Conservation (phyloP, 305 asterid species). For the Fraxinus latifolia region DNA sequence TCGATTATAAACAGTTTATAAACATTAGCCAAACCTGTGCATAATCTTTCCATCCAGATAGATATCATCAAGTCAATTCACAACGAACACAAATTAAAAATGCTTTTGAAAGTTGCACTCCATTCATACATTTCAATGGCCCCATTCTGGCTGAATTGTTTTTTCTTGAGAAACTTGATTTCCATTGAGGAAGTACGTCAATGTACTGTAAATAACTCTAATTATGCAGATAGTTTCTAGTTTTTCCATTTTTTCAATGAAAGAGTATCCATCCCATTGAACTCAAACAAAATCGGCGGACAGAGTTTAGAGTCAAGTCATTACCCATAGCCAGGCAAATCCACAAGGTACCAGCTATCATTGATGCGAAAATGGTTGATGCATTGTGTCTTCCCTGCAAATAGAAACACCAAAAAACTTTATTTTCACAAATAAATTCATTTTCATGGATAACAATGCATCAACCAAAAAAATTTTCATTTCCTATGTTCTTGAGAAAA, state of each 20-base stretch:
- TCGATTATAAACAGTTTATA: too few species aligned
- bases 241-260: neutral
- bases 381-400: constrained; percentile 97
- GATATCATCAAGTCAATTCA: neutral
- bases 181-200: neutral
- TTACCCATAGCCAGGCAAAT: constrained; percentile 98
- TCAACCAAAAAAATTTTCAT: neutral
- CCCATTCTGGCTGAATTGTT: neutral
- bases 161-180: neutral
- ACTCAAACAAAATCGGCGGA: neutral
- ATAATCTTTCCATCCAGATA: neutral
- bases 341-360: constrained; percentile 89
- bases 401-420: neutral
- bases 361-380: constrained; percentile 92
- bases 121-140: neutral
- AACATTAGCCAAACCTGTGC: neutral
- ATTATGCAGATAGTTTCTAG: neutral
- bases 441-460: neutral
- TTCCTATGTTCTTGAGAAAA: neutral
- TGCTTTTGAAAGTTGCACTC: neutral
- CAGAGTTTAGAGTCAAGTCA: constrained; percentile 10
- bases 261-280: neutral
- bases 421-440: neutral
- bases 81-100: neutral
- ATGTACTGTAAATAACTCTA: neutral